Evolutionary conservation across 495 filamentous ascomycete species (phyloP).

Genomic region (Sordaria brevicollis): DNA sequence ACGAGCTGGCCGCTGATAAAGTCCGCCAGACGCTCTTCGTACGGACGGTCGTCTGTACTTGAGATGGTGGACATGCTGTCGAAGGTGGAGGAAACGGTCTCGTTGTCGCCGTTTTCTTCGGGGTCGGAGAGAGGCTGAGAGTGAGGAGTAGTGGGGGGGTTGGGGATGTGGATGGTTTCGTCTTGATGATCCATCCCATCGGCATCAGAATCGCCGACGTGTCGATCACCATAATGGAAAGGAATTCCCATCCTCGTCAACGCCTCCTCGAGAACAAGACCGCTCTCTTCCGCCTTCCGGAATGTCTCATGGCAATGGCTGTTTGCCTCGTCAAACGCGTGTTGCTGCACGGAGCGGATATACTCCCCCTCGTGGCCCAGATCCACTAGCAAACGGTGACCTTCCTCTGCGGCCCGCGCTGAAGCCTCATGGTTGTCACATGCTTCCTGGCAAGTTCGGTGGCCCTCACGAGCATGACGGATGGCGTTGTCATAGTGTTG

Average conservation of each 20-base stretch:
- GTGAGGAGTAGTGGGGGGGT: neutral
- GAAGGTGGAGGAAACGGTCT: neutral
- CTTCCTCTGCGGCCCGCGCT: neutral
- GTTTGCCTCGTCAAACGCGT: neutral
- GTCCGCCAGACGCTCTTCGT: neutral
- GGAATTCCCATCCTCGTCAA: neutral
- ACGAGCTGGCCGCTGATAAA: neutral
- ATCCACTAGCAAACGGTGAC: neutral
- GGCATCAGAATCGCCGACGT: neutral
- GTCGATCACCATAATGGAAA: neutral
- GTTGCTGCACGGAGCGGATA: accelerated
- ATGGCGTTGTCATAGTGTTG: neutral
- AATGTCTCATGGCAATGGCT: neutral
- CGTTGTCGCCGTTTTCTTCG: neutral
- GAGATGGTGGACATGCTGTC: neutral
- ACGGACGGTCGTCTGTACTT: neutral
- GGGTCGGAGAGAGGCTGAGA: neutral
- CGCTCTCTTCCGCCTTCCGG: neutral
- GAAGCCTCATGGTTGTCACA: neutral
- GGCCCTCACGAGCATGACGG: neutral
- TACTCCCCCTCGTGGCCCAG: neutral
- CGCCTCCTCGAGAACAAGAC: neutral
- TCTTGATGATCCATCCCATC: neutral
- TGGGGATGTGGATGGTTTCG: neutral
- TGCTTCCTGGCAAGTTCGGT: neutral